phyloP scores from a whole-genome alignment of 345 rosid species.

The Hibiscus tridactylites region DNA sequence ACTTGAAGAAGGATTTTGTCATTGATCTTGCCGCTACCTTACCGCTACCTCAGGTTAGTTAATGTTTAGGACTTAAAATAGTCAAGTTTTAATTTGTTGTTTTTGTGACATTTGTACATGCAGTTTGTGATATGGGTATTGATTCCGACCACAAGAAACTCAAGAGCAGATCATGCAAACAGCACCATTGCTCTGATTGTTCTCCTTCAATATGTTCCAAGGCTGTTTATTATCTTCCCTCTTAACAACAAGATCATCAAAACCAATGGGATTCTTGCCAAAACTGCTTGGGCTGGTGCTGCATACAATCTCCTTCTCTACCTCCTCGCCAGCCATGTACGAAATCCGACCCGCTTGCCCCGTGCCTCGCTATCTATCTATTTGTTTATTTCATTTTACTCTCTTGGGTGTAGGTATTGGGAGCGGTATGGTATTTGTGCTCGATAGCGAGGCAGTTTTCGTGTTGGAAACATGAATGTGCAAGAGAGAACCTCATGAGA shows the following conservation, averaged over 20 bases:
- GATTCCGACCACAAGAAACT: slow-evolving; percentile 44
- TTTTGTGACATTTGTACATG: not conserved
- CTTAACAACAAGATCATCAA: slow-evolving; percentile 59
- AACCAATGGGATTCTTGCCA: slow-evolving; percentile 61
- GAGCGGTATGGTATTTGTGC: slow-evolving; percentile 76
- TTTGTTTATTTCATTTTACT: too few relatives aligned
- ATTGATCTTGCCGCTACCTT: slow-evolving; percentile 74
- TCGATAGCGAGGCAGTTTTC: slow-evolving; percentile 62
- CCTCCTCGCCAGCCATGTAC: slow-evolving; percentile 76
- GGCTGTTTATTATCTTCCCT: slow-evolving; percentile 71
- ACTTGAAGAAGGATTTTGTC: slow-evolving; percentile 59
- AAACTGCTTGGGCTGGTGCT: slow-evolving; percentile 89
- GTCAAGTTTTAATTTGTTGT: not conserved
- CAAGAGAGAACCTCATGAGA: slow-evolving; percentile 29
- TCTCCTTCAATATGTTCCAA: slow-evolving; percentile 69
- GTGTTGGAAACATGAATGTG: slow-evolving; percentile 66
- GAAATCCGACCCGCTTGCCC: not conserved
- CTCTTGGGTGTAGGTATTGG: slow-evolving; percentile 34
- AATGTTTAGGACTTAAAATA: not conserved
- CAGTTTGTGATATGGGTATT: slow-evolving; percentile 72
- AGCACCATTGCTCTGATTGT: slow-evolving; percentile 60
- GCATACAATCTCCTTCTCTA: slow-evolving; percentile 70
- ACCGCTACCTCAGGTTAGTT: slow-evolving; percentile 68
- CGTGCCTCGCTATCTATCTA: slow-evolving; percentile 29
- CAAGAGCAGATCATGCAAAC: slow-evolving; percentile 57